Conservation (phyloP, 1,284 basidiomycete species). For the Fomitiporia mediterranea region DNA sequence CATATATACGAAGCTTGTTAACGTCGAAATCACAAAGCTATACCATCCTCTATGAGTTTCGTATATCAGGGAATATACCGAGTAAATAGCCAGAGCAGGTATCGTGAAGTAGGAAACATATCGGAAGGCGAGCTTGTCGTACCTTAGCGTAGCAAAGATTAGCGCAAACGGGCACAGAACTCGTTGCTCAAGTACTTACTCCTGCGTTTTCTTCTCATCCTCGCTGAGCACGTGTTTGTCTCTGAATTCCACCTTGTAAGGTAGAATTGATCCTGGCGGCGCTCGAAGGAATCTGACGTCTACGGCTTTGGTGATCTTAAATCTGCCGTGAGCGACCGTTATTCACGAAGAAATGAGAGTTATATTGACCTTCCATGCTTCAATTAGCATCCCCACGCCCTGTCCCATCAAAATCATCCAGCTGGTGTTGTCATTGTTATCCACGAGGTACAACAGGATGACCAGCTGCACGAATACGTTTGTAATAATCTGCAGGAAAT, state of each 20-base stretch:
- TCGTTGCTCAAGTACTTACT: conserved; percentile 47
- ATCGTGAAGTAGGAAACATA: conserved; percentile 87
- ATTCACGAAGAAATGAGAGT: conserved; percentile 6
- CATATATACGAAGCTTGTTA: conserved; percentile 90
- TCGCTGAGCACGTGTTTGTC: conserved; percentile 92
- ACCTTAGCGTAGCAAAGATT: conserved; percentile 38
- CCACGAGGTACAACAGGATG: conserved; percentile 89
- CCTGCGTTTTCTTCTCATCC: conserved; percentile 97
- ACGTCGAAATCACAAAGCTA: conserved; percentile 85
- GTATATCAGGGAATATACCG: conserved; percentile 87
- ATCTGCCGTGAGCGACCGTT: conserved; percentile 20
- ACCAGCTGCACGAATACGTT: conserved; percentile 91
- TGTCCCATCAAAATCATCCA: conserved; percentile 17
- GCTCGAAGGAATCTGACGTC: conserved; percentile 68
- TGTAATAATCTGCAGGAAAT: conserved; percentile 80
- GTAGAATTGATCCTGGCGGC: conserved; percentile 58
- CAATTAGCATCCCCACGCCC: conserved; percentile 76
- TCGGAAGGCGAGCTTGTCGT: conserved; percentile 83
- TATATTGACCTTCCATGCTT: conserved; percentile 86
- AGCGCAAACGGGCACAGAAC: too few relatives aligned
- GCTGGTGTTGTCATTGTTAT: conserved; percentile 86
- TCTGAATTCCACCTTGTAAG: conserved; percentile 79
- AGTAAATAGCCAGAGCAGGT: conserved; percentile 82
- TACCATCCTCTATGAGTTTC: conserved; percentile 93
- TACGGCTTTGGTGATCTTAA: conserved; percentile 79